These are phyloP conservation scores for Sphenostylis stenocarpa DNA, from an alignment of 306 rosid species.

Conservation along the genomic window DNA sequence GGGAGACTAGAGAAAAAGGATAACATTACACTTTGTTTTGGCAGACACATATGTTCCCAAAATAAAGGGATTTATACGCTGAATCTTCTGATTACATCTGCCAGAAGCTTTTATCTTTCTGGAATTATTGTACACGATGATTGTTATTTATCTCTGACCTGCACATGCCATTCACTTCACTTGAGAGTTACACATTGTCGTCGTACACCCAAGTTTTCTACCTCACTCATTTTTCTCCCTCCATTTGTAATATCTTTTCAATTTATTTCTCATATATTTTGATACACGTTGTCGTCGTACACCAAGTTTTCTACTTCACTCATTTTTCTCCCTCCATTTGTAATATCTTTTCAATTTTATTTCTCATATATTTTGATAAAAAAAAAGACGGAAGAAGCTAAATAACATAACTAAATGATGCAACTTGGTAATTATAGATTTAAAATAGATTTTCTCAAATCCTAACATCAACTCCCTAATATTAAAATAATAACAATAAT, in stretches of 20 bases:
- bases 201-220: neutral
- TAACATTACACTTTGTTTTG: neutral
- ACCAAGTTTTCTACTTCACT: neutral
- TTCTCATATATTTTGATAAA: too few relatives aligned
- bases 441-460: too few relatives aligned
- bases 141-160: neutral
- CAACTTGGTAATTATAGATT: too few relatives aligned
- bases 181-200: neutral
- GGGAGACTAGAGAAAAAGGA: neutral
- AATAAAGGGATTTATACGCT: neutral
- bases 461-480: too few relatives aligned
- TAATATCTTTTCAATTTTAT: too few relatives aligned
- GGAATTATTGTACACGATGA: neutral
- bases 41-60: slow-evolving; percentile 17
- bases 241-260: too few relatives aligned
- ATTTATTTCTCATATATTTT: too few relatives aligned
- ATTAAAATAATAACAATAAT: too few relatives aligned
- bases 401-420: too few relatives aligned
- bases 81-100: slow-evolving; percentile 8
- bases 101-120: neutral
- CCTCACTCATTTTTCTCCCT: neutral
- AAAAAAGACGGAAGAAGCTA: too few relatives aligned
- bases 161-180: neutral
- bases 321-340: neutral
- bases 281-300: neutral